Evolutionary conservation across 176 grass and related monocot species (phyloP), one percentile per base, ranked within the genome.

Genomic region (Carex parvula): DNA sequence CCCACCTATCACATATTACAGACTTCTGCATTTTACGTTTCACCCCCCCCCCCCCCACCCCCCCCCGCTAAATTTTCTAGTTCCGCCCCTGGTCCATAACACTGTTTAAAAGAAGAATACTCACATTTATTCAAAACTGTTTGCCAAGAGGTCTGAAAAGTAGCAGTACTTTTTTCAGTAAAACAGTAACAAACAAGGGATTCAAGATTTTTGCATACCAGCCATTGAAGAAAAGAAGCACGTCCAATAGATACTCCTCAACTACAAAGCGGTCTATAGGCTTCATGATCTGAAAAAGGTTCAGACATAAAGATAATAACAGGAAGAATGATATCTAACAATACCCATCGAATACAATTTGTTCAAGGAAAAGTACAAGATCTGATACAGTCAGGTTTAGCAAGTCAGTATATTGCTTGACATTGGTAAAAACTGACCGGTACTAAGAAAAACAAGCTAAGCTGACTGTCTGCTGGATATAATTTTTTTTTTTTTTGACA

Each of bases 191-290:
- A 77, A 57, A 32, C 52, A 77, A 14, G 52, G 21, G 24, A 35
- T 78, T 78, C 14, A 56, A 56, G 15, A 63, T 58, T 73, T 73
- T 58, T 83, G 89, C 96, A 68, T 85, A 99, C 96, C 96, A 95
- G 81, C 96, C 96, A 90, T 99, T 99, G 91, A 99, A 99, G 93
- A 95, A 99, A 89, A 93, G 96, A 16, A 99, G 91, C 72, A 99
- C 91, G 78, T 99, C 96, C 91, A 99, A 85, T 88, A 99, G 84
- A 85, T 91, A 99, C 80, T 99, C 96, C 86, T 95, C 96, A 79
- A 99, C 89, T 88, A 99, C 88, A 87, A 93, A 99, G 63, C 93
- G 91, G 66, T 99, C 96, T 82, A 95, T 89, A 83, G 91, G 96
- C 82, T 89, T 91, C 88, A 99, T 99, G 65, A 86, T 89, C 96